Evolutionary conservation across 2,329 filamentous ascomycete species (phyloP), one percentile per base, ranked within the genome.

Genomic region (Colletotrichum zoysiae): DNA sequence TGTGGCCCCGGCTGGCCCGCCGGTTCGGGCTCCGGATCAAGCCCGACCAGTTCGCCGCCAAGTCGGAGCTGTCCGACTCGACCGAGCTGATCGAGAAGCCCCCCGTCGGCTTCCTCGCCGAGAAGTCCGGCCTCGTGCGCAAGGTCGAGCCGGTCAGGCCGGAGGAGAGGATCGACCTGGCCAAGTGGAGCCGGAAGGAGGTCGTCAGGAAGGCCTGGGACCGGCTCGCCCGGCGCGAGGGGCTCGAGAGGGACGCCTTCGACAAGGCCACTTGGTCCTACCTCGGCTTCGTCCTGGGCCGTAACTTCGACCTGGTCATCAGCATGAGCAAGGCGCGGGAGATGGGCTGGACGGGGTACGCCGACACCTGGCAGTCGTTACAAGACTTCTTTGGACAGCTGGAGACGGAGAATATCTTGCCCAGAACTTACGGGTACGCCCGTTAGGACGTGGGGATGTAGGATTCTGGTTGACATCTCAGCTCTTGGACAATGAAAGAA

Each of bases 241-340:
- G 78, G 0, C 66, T 85, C 62, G 77, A 82, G 55, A 78, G 81
- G 67, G 78, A 78, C 14, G 78, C 77, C 3, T 82, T 84, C 53
- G 80, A 82, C 50, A 79, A 82, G 73, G 84, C 80, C 16, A 84
- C 83, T 0, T 85, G 83, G 83, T 76, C 55, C 0, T 85, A 84
- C 72, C 68, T 82, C 51, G 80, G 79, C 12, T 84, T 84, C 73
- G 78, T 84, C 16, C 76, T 86, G 35, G 82, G 82, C 3, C 76
- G 83, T 35, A 79, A 80, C 42, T 86, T 80, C 65, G 79, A 82
- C 74, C 60, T 83, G 6, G 81, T 84, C 1, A 75, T 82, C 56
- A 82, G 78, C 61, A 84, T 84, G 80, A 83, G 79, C 65, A 86
- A 85, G 76, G 83, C 83, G n/a, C 79, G 84, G 58, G 80, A 81